Percentiles rank a stretch among this genome's conserved stretches.
phyloP scores from a whole-genome alignment of 345 rosid genomes.

The Arabidopsis arenosa region DNA sequence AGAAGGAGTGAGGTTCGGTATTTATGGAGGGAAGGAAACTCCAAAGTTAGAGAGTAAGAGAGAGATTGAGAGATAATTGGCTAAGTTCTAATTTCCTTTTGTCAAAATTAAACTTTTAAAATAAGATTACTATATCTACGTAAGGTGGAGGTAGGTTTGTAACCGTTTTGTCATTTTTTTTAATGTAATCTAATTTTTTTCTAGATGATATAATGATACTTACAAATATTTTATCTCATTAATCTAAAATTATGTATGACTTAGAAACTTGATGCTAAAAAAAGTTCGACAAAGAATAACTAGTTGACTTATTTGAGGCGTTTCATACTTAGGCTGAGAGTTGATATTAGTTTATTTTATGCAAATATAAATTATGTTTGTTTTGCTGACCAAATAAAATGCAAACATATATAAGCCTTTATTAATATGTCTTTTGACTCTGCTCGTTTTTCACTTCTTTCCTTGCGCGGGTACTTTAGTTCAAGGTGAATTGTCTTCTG shows the following conservation, averaged over 20 bases:
- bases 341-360: not conserved
- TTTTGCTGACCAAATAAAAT: constrained; percentile 28
- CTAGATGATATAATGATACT: not conserved
- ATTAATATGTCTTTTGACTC: constrained; percentile 22
- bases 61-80: constrained; percentile 12
- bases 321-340: constrained; percentile 16
- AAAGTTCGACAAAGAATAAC: not conserved
- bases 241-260: not conserved
- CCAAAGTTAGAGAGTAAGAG: constrained; percentile 21
- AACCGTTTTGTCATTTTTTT: constrained; percentile 29
- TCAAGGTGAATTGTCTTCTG: constrained; percentile 4
- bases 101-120: not conserved
- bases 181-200: not conserved
- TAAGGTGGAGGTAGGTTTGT: constrained; percentile 42
- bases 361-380: constrained; percentile 24
- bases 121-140: constrained; percentile 32
- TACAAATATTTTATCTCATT: not conserved
- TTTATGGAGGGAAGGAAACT: constrained; percentile 44
- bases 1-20: constrained; percentile 40
- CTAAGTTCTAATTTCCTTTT: constrained; percentile 2
- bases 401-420: constrained; percentile 5
- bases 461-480: constrained; percentile 23
- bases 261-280: not conserved
- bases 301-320: constrained; percentile 34
- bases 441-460: constrained; percentile 13